Conservation (phyloP, 345 rosid species). For the Stellera chamaejasme region DNA sequence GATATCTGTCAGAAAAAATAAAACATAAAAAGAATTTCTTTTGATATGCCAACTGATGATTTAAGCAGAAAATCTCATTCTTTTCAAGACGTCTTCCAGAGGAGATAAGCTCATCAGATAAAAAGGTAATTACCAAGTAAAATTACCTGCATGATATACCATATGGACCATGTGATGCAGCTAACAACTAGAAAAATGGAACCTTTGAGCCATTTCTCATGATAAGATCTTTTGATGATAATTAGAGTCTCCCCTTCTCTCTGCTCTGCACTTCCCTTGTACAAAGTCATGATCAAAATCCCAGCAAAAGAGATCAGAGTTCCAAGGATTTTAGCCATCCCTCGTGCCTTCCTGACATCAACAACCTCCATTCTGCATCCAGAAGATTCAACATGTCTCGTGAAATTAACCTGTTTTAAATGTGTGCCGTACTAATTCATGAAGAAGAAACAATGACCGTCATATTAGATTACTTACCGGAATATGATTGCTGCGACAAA, state of each 20-base stretch:
- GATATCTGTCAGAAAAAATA: too few relatives aligned
- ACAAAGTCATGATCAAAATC: conserved; percentile 42
- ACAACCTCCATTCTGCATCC: conserved; percentile 42
- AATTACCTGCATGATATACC: conserved; percentile 65
- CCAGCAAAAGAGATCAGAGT: conserved; percentile 47
- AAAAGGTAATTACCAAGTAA: too few relatives aligned
- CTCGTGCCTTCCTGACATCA: conserved; percentile 36
- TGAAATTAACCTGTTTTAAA: background rate
- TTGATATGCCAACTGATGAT: too few relatives aligned
- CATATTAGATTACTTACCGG: conserved; percentile 19
- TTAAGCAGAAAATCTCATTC: background rate
- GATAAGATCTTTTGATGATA: conserved; percentile 6
- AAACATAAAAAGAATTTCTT: too few relatives aligned
- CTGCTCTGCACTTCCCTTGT: conserved; percentile 41
- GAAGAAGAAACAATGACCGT: background rate
- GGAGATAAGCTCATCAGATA: too few relatives aligned
- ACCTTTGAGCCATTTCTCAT: conserved; percentile 53
- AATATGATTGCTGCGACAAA: conserved; percentile 33
- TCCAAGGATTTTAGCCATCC: conserved; percentile 48
- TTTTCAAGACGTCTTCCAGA: background rate
- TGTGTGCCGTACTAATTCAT: background rate
- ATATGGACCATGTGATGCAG: conserved; percentile 45
- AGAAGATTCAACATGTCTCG: background rate
- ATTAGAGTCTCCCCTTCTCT: conserved; percentile 14
- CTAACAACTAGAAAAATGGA: conserved; percentile 44